These are phyloP conservation scores for Pleurotus eryngii DNA, from an alignment of 768 basidiomycete species.

Conservation along the genomic window DNA sequence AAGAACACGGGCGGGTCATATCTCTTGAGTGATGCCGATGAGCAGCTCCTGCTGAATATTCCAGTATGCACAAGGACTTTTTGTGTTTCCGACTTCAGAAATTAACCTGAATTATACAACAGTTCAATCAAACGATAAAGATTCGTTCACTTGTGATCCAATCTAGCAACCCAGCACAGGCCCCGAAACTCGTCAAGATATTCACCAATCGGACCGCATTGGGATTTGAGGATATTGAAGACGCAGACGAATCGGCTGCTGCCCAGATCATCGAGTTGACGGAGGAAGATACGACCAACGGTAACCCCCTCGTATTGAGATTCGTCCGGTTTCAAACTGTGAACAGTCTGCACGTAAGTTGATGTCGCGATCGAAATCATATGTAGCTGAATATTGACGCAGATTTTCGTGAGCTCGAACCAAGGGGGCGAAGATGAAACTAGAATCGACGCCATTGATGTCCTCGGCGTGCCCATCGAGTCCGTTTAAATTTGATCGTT, in stretches of 20 bases:
- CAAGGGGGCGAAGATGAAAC: slow-evolving; percentile 63
- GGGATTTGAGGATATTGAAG: slow-evolving; percentile 66
- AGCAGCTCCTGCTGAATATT: slow-evolving; percentile 66
- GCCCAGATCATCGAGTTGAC: slow-evolving; percentile 56
- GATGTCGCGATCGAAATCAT: background rate
- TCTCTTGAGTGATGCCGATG: slow-evolving; percentile 69
- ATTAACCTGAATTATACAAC: background rate
- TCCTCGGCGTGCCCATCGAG: slow-evolving; percentile 59
- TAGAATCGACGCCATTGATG: slow-evolving; percentile 63
- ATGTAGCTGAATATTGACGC: background rate
- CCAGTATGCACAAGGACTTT: slow-evolving; percentile 40
- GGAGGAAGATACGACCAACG: slow-evolving; percentile 43
- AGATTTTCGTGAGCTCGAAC: slow-evolving; percentile 72
- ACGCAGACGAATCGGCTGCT: slow-evolving; percentile 43
- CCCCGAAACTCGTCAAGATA: slow-evolving; percentile 61
- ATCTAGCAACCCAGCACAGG: slow-evolving; percentile 35
- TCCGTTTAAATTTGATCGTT: slow-evolving; percentile 33
- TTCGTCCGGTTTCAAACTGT: slow-evolving; percentile 71
- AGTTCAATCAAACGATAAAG: slow-evolving; percentile 72
- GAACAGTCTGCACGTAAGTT: slow-evolving; percentile 60
- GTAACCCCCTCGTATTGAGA: slow-evolving; percentile 49
- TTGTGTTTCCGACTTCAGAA: background rate
- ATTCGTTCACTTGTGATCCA: slow-evolving; percentile 57
- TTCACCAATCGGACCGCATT: slow-evolving; percentile 56
- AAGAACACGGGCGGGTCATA: slow-evolving; percentile 43